phyloP scores from a whole-genome alignment of 2,329 filamentous ascomycete genomes.

The Sporothrix sp. region DNA sequence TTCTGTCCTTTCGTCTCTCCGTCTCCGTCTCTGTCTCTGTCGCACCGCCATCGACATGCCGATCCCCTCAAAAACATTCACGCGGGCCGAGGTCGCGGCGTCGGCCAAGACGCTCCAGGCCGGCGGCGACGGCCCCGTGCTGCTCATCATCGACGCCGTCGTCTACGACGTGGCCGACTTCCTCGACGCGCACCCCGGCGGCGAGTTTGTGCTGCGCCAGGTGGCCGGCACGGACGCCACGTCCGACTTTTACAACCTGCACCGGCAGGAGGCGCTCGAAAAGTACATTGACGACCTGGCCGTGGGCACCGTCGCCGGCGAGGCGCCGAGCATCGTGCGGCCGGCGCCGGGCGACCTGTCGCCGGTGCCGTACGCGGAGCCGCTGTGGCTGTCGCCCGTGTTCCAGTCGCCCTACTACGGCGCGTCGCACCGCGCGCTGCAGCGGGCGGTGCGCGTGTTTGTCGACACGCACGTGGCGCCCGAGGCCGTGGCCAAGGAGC shows the following conservation, averaged over 20 bases:
- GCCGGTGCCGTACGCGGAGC: conserved; percentile 73
- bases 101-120: conserved; percentile 47
- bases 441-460: conserved; percentile 62
- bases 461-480: conserved; percentile 60
- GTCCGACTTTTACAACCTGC: conserved; percentile 79
- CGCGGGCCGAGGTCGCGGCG: conserved; percentile 54
- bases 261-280: conserved; percentile 77
- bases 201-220: conserved; percentile 68
- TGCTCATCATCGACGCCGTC: conserved; percentile 78
- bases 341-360: conserved; percentile 62
- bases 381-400: conserved; percentile 66
- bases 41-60: conserved; percentile 22
- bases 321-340: conserved; percentile 64
- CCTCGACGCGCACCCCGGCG: conserved; percentile 74
- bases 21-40: background rate
- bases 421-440: conserved; percentile 60
- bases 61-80: conserved; percentile 39
- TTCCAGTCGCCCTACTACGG: conserved; percentile 69
- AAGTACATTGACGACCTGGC: conserved; percentile 65
- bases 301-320: conserved; percentile 65
- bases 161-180: conserved; percentile 85
- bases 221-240: conserved; percentile 77
- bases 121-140: conserved; percentile 58
- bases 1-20: too few species aligned
- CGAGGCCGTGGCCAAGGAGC: conserved; percentile 68